Conservation (phyloP, 768 basidiomycete genomes). For the Pisolithus microcarpus region DNA sequence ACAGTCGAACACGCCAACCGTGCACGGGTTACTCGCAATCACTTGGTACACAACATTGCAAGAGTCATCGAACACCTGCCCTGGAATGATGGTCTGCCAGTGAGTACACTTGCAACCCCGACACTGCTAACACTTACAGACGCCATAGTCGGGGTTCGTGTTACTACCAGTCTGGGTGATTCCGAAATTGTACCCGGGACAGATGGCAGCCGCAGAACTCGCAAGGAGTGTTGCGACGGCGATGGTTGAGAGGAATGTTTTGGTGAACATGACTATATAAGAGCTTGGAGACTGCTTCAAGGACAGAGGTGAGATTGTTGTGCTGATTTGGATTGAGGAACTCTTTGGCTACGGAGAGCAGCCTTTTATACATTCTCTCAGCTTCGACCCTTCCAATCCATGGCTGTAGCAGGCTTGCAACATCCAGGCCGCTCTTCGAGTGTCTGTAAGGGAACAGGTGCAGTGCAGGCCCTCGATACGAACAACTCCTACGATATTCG, state of each 20-base stretch:
- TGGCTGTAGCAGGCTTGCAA: too few relatives aligned
- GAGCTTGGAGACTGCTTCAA: too few relatives aligned
- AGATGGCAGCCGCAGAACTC: slow-evolving; percentile 14
- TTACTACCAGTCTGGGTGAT: slow-evolving; percentile 19
- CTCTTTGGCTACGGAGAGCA: too few relatives aligned
- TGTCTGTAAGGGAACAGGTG: too few relatives aligned
- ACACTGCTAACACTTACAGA: slow-evolving; percentile 16
- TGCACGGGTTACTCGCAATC: slow-evolving; percentile 28
- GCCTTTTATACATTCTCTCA: too few relatives aligned
- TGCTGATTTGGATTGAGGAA: too few relatives aligned
- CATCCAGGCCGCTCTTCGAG: too few relatives aligned
- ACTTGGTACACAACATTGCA: slow-evolving; percentile 24
- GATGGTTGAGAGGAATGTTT: not conserved
- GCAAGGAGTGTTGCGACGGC: slow-evolving; percentile 3
- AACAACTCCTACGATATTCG: too few relatives aligned
- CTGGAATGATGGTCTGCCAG: slow-evolving; percentile 4
- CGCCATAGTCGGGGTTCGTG: slow-evolving; percentile 8
- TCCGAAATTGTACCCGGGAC: slow-evolving; percentile 25
- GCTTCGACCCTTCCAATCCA: too few relatives aligned
- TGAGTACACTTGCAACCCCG: not conserved
- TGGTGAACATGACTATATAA: not conserved
- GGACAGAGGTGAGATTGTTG: too few relatives aligned
- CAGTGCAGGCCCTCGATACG: too few relatives aligned
- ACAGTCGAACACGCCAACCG: slow-evolving; percentile 24
- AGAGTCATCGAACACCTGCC: slow-evolving; percentile 24